Percentiles rank a stretch among this genome's conserved stretches.
Conservation (phyloP, 108 stramenopile species). For the Nitzschia sp. region DNA sequence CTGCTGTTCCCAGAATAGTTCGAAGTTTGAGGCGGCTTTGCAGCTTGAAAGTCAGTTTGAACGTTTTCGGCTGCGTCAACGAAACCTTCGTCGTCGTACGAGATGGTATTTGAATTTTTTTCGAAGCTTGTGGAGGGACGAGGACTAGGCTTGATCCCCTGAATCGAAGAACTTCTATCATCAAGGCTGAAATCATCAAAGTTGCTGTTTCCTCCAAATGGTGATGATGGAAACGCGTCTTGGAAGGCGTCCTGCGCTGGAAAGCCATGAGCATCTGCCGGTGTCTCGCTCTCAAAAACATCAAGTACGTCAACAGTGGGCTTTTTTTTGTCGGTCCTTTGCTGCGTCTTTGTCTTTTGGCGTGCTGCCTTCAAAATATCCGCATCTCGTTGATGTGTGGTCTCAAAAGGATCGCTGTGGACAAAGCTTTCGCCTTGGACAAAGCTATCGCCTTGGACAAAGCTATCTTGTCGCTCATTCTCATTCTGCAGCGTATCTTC, state of each 20-base stretch:
- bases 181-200: not conserved
- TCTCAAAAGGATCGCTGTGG: constrained; percentile 5
- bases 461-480: too few species aligned
- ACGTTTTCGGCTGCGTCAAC: not conserved
- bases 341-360: not conserved
- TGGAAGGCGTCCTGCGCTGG: not conserved
- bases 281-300: not conserved
- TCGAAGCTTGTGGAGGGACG: not conserved
- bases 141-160: not conserved
- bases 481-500: constrained; percentile 1
- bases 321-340: not conserved
- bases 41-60: not conserved
- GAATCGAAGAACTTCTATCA: not conserved
- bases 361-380: constrained; percentile 10
- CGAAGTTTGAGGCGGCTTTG: not conserved
- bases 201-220: not conserved
- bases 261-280: not conserved
- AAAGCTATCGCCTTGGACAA: too few species aligned
- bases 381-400: constrained; percentile 7
- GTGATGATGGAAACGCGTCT: constrained; percentile 11
- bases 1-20: not conserved
- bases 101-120: not conserved
- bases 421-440: not conserved
- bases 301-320: not conserved
- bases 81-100: not conserved